phyloP scores from a whole-genome alignment of 441 rosid species.

The Erodium trifolium region DNA sequence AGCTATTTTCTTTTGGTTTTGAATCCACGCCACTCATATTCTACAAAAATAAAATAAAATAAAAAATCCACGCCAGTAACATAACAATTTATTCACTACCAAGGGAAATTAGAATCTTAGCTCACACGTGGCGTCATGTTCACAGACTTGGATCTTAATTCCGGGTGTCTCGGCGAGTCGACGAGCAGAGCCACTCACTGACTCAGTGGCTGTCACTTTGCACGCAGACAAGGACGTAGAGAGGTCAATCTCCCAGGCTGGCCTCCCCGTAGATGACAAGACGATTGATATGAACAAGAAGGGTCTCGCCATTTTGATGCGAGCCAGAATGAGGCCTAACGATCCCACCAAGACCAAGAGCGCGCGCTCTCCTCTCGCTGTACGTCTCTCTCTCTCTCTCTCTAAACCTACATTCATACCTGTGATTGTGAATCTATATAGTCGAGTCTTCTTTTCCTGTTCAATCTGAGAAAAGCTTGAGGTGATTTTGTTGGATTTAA shows the following conservation, averaged over 20 bases:
- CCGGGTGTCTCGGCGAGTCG: no score
- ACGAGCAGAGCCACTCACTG: no score
- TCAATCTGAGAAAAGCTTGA: not conserved
- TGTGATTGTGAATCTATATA: not conserved
- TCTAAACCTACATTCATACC: not conserved
- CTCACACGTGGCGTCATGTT: no score
- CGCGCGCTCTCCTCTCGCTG: slow-evolving; percentile 43
- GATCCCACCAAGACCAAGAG: slow-evolving; percentile 28
- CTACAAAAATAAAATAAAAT: no score
- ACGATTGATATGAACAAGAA: slow-evolving; percentile 55
- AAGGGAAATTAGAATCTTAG: no score
- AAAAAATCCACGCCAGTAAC: no score
- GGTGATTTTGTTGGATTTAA: not conserved
- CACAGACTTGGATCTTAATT: no score
- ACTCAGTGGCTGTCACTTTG: no score
- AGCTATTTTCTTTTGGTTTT: no score
- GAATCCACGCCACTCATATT: no score
- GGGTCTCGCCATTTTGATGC: slow-evolving; percentile 54
- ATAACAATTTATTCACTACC: no score
- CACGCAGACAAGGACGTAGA: not conserved
- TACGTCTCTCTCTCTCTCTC: slow-evolving; percentile 23
- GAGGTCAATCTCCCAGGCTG: not conserved
- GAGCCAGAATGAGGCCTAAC: slow-evolving; percentile 61
- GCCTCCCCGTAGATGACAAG: not conserved
- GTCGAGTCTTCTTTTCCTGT: not conserved